These are phyloP conservation scores for Peterozyma toletana DNA, from an alignment of 805 yeast species.

Conservation along the genomic window DNA sequence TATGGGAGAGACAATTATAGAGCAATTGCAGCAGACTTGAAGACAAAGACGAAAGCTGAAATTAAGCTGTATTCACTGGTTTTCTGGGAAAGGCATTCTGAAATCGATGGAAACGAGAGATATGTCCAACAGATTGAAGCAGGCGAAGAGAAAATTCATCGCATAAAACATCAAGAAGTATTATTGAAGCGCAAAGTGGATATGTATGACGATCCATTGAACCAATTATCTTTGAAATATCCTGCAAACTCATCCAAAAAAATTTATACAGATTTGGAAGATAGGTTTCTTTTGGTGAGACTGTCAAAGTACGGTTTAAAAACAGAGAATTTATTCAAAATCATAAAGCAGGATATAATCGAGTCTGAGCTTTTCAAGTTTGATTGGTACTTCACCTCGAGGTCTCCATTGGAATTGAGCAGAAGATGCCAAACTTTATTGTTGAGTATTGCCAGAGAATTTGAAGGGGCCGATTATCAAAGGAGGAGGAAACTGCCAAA, in stretches of 20 bases:
- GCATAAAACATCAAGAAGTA: constrained; percentile 45
- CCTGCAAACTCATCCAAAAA: constrained; percentile 83
- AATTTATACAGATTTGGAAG: constrained; percentile 63
- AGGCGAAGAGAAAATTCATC: constrained; percentile 63
- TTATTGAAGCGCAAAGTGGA: constrained; percentile 47
- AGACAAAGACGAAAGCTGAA: constrained; percentile 51
- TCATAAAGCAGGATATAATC: constrained; percentile 56
- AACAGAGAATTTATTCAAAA: constrained; percentile 52
- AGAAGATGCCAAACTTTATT: constrained; percentile 64
- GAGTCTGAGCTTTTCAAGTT: constrained; percentile 55
- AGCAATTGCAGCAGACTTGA: constrained; percentile 46
- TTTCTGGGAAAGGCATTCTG: constrained; percentile 56
- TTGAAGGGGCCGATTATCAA: constrained; percentile 50
- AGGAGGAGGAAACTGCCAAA: constrained; percentile 33
- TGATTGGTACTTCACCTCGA: constrained; percentile 66
- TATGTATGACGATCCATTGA: constrained; percentile 50
- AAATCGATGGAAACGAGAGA: constrained; percentile 66
- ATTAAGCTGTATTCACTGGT: constrained; percentile 48
- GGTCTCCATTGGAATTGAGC: constrained; percentile 66
- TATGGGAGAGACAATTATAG: constrained; percentile 49
- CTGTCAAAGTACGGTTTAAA: constrained; percentile 62
- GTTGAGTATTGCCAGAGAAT: constrained; percentile 63
- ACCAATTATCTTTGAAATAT: constrained; percentile 57
- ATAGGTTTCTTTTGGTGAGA: constrained; percentile 53
- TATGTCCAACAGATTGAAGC: constrained; percentile 65